Evolutionary conservation across 441 rosid species (phyloP), one percentile per base, ranked within the genome.

Genomic region (Sinapis alba): DNA sequence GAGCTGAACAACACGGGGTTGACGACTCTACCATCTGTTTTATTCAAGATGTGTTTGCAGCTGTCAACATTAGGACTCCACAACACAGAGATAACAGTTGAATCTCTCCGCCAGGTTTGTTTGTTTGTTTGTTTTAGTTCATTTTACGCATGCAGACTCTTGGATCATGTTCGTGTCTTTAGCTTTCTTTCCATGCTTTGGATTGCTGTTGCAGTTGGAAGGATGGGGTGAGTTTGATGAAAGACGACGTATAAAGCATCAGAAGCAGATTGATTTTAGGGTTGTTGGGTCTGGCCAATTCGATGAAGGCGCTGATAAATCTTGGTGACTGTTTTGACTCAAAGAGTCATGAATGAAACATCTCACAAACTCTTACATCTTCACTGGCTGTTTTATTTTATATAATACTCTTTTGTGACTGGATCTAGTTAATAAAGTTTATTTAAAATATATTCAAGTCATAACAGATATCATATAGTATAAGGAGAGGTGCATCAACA

Each of bases 261-360:
- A 92, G 85, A 94, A 94, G 79, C 97, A 89, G 77, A 84, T 90
- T 53, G 98, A 94, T 72, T 94, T 89, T 76, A 78, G 91, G 47
- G 97, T 86, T 18, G 81, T 78, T 12, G 81, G 83, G 62, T 86
- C 97, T 23, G 89, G 89, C 43, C 79, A 87, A 54, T 92, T 90
- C 36, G 98, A 94, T 18, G 98, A 94, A 82, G 94, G 96, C 27
- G 97, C 99, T 79, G 99, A 92, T 78, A 88, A 90, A 77, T 84
- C 83, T 62, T 92, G 92, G 83, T 69, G 77, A 77, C 15, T n/a
- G 20, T 8, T 20, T 10, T 32, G 12, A 21, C 47, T 41, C 12
- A 15, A 15, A 23, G 34, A 57, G 32, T 27, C 36, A 30, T 64
- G 62, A 32, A 43, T 63, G 56, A 34, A 18, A 36, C 36, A 7